Conservation (phyloP, 1,284 basidiomycete genomes). For the Bjerkandera adusta region DNA sequence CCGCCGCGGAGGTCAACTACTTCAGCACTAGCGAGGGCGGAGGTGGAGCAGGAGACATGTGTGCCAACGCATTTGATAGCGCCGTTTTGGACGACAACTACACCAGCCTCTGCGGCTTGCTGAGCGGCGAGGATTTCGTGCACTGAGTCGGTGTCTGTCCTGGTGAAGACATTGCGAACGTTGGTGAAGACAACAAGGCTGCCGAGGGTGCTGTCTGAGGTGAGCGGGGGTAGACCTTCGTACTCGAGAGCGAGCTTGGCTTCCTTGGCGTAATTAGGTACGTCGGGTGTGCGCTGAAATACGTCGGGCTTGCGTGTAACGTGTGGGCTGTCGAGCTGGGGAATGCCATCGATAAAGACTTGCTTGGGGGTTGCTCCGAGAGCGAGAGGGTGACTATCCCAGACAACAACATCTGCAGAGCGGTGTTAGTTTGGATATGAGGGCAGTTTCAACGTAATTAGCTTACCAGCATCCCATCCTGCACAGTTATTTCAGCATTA, state of each 20-base stretch:
- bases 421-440: background rate
- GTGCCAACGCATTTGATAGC: conserved; percentile 41
- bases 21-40: conserved; percentile 25
- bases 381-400: conserved; percentile 38
- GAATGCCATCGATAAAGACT: conserved; percentile 69
- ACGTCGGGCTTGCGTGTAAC: conserved; percentile 42
- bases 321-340: conserved; percentile 46
- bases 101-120: conserved; percentile 19
- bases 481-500: background rate
- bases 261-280: conserved; percentile 65
- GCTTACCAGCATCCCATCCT: conserved; percentile 36
- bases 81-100: conserved; percentile 42
- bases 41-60: conserved; percentile 20
- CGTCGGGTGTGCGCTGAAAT: conserved; percentile 51
- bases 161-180: conserved; percentile 45
- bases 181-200: conserved; percentile 54
- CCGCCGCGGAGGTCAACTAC: conserved; percentile 37
- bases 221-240: conserved; percentile 67
- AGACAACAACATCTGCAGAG: conserved; percentile 60
- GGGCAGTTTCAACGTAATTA: background rate
- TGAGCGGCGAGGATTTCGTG: conserved; percentile 20
- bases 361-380: conserved; percentile 71
- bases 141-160: conserved; percentile 14
- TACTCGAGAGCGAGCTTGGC: conserved; percentile 47
- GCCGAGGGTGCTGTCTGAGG: conserved; percentile 31